A percentile compares a stretch with the other conserved stretches of the same genome.
phyloP scores from a whole-genome alignment of 805 yeast genomes.

The Zygotorulaspora chibaensis region DNA sequence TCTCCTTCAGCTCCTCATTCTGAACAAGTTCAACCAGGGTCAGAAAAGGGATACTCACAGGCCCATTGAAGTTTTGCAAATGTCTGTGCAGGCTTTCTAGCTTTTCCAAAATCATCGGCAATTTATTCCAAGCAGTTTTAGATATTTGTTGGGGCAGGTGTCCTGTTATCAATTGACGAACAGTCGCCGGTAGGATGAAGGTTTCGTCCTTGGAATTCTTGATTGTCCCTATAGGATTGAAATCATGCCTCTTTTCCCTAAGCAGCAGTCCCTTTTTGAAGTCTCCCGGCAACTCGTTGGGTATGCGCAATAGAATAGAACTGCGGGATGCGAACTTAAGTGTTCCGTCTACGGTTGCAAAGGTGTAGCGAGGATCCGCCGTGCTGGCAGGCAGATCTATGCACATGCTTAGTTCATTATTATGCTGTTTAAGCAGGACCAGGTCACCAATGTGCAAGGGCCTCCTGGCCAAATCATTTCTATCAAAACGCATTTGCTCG shows the following conservation, averaged over 20 bases:
- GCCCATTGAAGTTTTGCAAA: constrained; percentile 40
- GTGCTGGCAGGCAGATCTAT: constrained; percentile 48
- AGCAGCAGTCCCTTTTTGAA: constrained; percentile 14
- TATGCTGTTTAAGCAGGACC: constrained; percentile 47
- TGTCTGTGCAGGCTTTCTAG: constrained; percentile 45
- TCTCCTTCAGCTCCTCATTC: constrained; percentile 28
- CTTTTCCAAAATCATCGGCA: constrained; percentile 40
- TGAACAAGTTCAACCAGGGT: constrained; percentile 38
- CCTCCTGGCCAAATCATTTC: constrained; percentile 5
- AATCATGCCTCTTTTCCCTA: constrained; percentile 20
- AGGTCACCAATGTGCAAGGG: constrained; percentile 55
- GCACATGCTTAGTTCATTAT: constrained; percentile 49
- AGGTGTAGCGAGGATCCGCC: constrained; percentile 52
- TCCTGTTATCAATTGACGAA: constrained; percentile 33
- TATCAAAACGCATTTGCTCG: constrained; percentile 4
- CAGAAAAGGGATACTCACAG: constrained; percentile 39
- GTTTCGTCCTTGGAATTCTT: constrained; percentile 25
- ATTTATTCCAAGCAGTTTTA: constrained; percentile 38
- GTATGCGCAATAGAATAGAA: constrained; percentile 49
- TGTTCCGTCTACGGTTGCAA: constrained; percentile 54
- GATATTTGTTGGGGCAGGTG: constrained; percentile 38
- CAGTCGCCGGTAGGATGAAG: constrained; percentile 33
- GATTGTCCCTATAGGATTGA: constrained; percentile 34
- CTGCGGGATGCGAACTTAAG: constrained; percentile 45
- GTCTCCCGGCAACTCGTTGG: constrained; percentile 33